These are phyloP conservation scores for Avena eriantha DNA, from an alignment of 176 grass and related monocot species.

Conservation along the genomic window DNA sequence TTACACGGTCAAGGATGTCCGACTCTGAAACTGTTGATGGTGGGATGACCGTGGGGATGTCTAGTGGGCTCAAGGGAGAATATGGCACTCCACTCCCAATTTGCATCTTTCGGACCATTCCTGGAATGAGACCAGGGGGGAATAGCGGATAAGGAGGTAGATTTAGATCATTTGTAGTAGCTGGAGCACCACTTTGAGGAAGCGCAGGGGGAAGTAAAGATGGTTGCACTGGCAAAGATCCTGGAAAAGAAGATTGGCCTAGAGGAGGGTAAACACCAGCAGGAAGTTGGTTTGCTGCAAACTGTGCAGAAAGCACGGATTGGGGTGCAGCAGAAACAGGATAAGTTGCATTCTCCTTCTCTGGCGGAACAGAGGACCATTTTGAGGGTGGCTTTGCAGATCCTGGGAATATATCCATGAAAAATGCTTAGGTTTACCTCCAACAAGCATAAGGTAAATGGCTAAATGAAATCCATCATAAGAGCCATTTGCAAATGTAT, in stretches of 20 bases:
- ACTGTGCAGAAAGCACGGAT: slow-evolving; percentile 45
- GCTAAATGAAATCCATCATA: not conserved
- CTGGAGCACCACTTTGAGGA: slow-evolving; percentile 42
- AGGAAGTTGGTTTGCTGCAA: slow-evolving; percentile 52
- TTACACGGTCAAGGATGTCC: slow-evolving; percentile 80
- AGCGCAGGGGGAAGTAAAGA: slow-evolving; percentile 34
- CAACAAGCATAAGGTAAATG: slow-evolving; percentile 13
- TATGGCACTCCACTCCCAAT: slow-evolving; percentile 95
- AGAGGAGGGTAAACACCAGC: slow-evolving; percentile 50
- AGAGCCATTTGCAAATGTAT: not conserved
- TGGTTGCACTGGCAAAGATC: slow-evolving; percentile 57
- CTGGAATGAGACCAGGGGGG: slow-evolving; percentile 94
- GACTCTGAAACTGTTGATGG: slow-evolving; percentile 75
- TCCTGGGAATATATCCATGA: slow-evolving; percentile 56
- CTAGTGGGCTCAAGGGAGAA: slow-evolving; percentile 85
- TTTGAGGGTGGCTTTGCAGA: slow-evolving; percentile 59
- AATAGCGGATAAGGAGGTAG: slow-evolving; percentile 91
- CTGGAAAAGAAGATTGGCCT: slow-evolving; percentile 59
- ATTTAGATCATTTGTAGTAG: slow-evolving; percentile 47
- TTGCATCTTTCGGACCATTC: slow-evolving; percentile 98
- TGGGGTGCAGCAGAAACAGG: slow-evolving; percentile 42
- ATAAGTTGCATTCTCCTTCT: slow-evolving; percentile 56
- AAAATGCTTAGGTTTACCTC: not conserved
- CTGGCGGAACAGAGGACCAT: slow-evolving; percentile 62
- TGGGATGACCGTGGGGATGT: slow-evolving; percentile 88